A percentile compares a stretch with the other conserved stretches of the same genome.
Evolutionary conservation across 306 rosid genomes (phyloP).

Genomic region (Begonia loranthoides): DNA sequence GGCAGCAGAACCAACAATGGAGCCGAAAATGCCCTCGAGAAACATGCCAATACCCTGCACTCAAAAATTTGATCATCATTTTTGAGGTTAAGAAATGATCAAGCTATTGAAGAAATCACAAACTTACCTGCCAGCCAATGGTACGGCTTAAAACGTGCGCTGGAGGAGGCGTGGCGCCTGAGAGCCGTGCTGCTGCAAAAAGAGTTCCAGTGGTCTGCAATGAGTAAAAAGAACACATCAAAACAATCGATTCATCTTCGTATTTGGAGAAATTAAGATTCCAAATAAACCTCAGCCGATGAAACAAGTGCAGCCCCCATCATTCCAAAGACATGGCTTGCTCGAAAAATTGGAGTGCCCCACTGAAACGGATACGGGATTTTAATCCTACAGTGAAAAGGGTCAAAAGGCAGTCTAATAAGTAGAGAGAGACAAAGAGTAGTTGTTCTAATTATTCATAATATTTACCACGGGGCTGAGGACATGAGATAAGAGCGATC

Average conservation of each 20-base stretch:
- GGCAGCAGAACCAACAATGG: conserved; percentile 66
- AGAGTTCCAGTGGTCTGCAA: conserved; percentile 79
- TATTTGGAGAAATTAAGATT: conserved; percentile 2
- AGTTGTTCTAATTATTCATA: neutral
- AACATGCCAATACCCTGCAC: conserved; percentile 73
- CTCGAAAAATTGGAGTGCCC: conserved; percentile 92
- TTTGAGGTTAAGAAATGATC: neutral
- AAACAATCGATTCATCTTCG: neutral
- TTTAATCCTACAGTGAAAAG: conserved; percentile 50
- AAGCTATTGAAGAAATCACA: neutral
- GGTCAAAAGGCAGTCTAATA: conserved; percentile 2
- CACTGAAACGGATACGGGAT: conserved; percentile 88
- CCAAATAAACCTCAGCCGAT: conserved; percentile 62
- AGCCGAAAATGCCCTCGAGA: conserved; percentile 76
- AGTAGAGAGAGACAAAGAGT: neutral
- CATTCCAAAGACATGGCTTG: conserved; percentile 92
- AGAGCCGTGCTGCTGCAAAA: conserved; percentile 85
- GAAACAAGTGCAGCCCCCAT: conserved; percentile 91
- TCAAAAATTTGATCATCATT: neutral
- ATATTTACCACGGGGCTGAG: conserved; percentile 67
- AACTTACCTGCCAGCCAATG: conserved; percentile 66
- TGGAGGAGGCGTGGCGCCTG: conserved; percentile 98
- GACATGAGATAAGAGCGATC: conserved; percentile 59
- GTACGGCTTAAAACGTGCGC: conserved; percentile 66
- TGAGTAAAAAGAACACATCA: conserved; percentile 3